Conservation (phyloP, 257 asterid genomes). For the Leonotis leonurus region DNA sequence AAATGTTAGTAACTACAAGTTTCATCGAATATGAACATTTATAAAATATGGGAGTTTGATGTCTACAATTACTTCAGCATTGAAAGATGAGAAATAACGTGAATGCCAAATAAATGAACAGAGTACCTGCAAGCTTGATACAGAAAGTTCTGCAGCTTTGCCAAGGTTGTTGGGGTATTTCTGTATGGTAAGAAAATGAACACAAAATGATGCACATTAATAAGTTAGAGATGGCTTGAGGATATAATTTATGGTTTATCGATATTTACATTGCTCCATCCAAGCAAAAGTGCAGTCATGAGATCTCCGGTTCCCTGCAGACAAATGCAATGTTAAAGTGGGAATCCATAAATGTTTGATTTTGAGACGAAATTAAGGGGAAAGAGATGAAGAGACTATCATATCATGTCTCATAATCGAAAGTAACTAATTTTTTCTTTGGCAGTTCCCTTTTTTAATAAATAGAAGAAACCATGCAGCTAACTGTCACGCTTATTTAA, state of each 20-base stretch:
- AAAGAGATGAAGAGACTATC: neutral
- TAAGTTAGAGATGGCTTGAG: slow-evolving; percentile 7
- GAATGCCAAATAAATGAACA: neutral
- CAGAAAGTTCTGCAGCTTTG: slow-evolving; percentile 94
- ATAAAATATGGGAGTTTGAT: neutral
- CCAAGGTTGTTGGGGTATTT: slow-evolving; percentile 81
- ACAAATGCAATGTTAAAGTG: slow-evolving; percentile 1
- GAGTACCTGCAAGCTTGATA: slow-evolving; percentile 90
- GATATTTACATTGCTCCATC: slow-evolving; percentile 91
- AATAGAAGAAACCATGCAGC: neutral
- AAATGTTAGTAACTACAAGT: neutral
- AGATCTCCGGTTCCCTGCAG: slow-evolving; percentile 97
- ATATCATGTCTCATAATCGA: neutral
- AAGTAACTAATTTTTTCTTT: too few species aligned
- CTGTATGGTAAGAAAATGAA: slow-evolving; percentile 34
- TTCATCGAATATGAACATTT: neutral
- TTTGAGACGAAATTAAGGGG: neutral
- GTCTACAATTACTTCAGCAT: neutral
- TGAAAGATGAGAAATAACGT: neutral
- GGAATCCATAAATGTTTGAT: slow-evolving; percentile 5
- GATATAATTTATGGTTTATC: slow-evolving; percentile 1
- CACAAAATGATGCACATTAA: slow-evolving; percentile 14
- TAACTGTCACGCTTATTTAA: neutral
- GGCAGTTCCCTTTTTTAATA: neutral
- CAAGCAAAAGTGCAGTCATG: slow-evolving; percentile 82